Conservation (phyloP, 116 monocot genomes). For the Cymodocea nodosa region DNA sequence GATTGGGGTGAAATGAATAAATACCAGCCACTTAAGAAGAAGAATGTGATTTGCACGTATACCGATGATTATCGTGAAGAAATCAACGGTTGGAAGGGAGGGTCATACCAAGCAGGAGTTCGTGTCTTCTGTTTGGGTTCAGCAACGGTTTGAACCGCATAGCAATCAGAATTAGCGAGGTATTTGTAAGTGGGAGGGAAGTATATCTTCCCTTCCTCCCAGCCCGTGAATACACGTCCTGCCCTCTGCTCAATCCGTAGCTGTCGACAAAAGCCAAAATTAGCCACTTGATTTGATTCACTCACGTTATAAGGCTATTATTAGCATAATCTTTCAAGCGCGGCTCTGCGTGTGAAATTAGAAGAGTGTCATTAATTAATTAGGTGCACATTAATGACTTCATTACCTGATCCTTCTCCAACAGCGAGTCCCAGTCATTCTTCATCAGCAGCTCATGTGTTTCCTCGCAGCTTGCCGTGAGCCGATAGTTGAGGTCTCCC, state of each 20-base stretch:
- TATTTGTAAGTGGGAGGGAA: slow-evolving; percentile 84
- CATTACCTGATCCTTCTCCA: slow-evolving; percentile 69
- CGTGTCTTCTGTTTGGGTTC: slow-evolving; percentile 40
- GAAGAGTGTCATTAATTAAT: too few relatives aligned
- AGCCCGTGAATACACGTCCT: slow-evolving; percentile 47
- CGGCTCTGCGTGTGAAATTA: too few relatives aligned
- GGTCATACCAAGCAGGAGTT: slow-evolving; percentile 58
- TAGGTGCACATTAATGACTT: neutral
- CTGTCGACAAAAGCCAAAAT: slow-evolving; percentile 18
- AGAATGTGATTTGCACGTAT: too few relatives aligned
- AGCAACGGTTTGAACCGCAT: slow-evolving; percentile 20
- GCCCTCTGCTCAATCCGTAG: slow-evolving; percentile 44
- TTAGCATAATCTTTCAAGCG: too few relatives aligned
- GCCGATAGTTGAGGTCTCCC: slow-evolving; percentile 65
- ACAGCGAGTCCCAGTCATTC: slow-evolving; percentile 45
- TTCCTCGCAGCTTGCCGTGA: slow-evolving; percentile 20
- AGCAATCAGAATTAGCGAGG: slow-evolving; percentile 41
- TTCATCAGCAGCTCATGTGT: slow-evolving; percentile 26
- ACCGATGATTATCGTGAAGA: too few relatives aligned
- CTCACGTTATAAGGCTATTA: too few relatives aligned
- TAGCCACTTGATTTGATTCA: neutral
- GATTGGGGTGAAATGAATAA: too few relatives aligned
- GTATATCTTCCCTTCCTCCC: slow-evolving; percentile 63
- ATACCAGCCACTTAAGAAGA: too few relatives aligned
- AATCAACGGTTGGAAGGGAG: neutral